Evolutionary conservation across 2,329 filamentous ascomycete genomes (phyloP).

Genomic region (Davidsoniella virescens): DNA sequence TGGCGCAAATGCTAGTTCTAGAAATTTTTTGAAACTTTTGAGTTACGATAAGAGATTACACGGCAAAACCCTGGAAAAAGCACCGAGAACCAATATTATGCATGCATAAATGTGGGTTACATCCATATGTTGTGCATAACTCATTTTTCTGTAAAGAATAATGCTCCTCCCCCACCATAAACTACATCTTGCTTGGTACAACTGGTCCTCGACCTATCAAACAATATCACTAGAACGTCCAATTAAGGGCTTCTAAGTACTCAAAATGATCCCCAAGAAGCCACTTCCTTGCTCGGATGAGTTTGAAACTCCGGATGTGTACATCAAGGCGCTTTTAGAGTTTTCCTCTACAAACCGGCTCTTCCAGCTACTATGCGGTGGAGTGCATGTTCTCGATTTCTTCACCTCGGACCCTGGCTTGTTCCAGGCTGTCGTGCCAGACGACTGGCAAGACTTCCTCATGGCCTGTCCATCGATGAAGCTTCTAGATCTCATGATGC

Average conservation of each 20-base stretch:
- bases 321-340: slow-evolving; percentile 59
- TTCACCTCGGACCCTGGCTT: slow-evolving; percentile 73
- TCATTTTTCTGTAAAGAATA: neutral
- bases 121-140: neutral
- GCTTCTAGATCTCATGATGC: slow-evolving; percentile 65
- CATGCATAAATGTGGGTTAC: neutral
- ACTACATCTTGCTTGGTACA: neutral
- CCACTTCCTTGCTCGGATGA: slow-evolving; percentile 53
- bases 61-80: neutral
- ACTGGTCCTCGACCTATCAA: neutral
- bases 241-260: neutral
- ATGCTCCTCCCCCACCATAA: neutral
- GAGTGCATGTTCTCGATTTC: slow-evolving; percentile 95
- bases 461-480: slow-evolving; percentile 52
- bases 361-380: slow-evolving; percentile 81
- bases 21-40: slow-evolving; percentile 8
- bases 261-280: slow-evolving; percentile 31
- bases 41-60: slow-evolving; percentile 6
- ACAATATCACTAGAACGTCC: neutral
- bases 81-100: neutral
- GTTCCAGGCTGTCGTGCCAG: slow-evolving; percentile 59
- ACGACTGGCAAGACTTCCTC: slow-evolving; percentile 72
- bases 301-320: slow-evolving; percentile 58
- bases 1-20: neutral
- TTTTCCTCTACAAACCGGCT: slow-evolving; percentile 61